A percentile compares a stretch with the other conserved stretches of the same genome.
These are phyloP conservation scores for Cladophialophora immunda DNA, from an alignment of 2,329 filamentous ascomycete genomes.

Conservation along the genomic window DNA sequence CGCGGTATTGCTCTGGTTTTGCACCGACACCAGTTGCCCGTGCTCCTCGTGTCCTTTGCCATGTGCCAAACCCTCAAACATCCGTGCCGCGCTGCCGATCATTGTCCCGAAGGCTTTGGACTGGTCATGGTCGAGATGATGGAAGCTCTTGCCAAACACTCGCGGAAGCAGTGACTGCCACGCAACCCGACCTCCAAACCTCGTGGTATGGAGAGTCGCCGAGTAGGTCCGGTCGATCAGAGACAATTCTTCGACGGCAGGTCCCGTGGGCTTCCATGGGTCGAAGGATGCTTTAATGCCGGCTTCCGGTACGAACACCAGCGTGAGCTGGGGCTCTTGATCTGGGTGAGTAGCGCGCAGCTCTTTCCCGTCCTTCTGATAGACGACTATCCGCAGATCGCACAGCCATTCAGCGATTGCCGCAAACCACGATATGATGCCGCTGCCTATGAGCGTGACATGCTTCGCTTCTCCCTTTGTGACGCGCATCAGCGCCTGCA, in stretches of 20 bases:
- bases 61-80: constrained; percentile 36
- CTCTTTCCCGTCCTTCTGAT: constrained; percentile 22
- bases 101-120: constrained; percentile 35
- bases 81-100: constrained; percentile 37
- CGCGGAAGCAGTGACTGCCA: constrained; percentile 39
- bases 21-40: constrained; percentile 30
- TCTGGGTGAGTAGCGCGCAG: constrained; percentile 30
- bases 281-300: constrained; percentile 30
- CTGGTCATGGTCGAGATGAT: constrained; percentile 37
- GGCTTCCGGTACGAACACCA: constrained; percentile 31
- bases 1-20: constrained; percentile 35
- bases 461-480: constrained; percentile 31
- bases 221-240: constrained; percentile 30
- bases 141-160: constrained; percentile 39
- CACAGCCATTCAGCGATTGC: constrained; percentile 38
- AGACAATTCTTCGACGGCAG: constrained; percentile 19
- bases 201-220: constrained; percentile 31
- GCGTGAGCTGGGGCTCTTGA: constrained; percentile 30
- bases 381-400: constrained; percentile 36
- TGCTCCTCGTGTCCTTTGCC: constrained; percentile 35
- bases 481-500: constrained; percentile 34
- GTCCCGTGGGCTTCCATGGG: constrained; percentile 10
- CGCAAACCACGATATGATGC: constrained; percentile 38
- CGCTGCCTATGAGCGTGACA: constrained; percentile 36
- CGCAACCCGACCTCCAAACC: constrained; percentile 36